Evolutionary conservation across 202 grass and related monocot genomes (phyloP).

Genomic region (Zoysia matrella): DNA sequence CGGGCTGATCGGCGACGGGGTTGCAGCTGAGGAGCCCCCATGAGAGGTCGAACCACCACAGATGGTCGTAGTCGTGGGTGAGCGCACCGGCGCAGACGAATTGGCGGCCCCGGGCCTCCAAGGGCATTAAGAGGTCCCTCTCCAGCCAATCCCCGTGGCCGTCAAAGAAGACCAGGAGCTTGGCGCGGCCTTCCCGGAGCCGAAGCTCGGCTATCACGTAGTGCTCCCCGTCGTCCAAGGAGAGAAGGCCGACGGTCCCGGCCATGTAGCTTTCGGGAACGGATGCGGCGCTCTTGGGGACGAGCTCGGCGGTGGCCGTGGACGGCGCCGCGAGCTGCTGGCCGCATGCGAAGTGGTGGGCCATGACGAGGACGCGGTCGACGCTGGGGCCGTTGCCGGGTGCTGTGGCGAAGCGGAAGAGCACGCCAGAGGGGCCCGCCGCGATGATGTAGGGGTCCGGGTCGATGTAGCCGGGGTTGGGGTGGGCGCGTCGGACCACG

Average conservation of each 20-base stretch:
- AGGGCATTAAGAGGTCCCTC: background rate
- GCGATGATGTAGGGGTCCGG: background rate
- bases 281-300: background rate
- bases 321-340: background rate
- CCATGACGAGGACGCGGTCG: background rate
- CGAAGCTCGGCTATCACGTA: slow-evolving; percentile 1
- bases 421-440: background rate
- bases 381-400: background rate
- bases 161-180: background rate
- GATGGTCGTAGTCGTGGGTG: background rate
- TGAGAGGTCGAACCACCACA: slow-evolving; percentile 50
- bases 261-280: background rate
- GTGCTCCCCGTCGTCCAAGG: background rate
- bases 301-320: background rate
- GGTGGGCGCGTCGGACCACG: background rate
- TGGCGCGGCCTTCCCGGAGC: background rate
- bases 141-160: background rate
- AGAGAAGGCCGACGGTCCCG: background rate
- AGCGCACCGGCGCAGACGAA: background rate
- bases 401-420: background rate
- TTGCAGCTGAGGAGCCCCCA: slow-evolving; percentile 39
- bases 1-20: background rate
- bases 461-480: background rate
- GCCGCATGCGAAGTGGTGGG: background rate
- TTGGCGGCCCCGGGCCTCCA: background rate